Base-by-base conservation (phyloP, 768 basidiomycete species). In the Phylloporus sp. region DNA sequence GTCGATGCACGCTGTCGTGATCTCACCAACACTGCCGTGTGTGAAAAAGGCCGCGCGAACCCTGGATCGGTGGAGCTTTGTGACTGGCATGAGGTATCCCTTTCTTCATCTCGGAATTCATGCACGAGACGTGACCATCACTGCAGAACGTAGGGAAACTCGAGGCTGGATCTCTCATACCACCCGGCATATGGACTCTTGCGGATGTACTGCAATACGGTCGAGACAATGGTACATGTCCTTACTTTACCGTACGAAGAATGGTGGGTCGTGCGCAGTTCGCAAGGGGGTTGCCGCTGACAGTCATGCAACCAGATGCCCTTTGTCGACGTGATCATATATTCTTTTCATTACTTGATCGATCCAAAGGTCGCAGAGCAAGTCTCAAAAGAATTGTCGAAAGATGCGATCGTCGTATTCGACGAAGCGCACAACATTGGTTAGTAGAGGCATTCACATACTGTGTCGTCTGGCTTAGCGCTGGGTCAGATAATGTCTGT, bases 341-440 rank as follows among this genome's bases (percentile, higher is more conserved):
- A 97, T 67, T 99, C 97, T 18, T 99, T 98, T 71, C 97, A 99
- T 69, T 99, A 99, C 68, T 77, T 99, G 27, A 81, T 99, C 27
- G 97, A 99, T 72, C 97, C 97, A 2, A 99, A 99, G 71, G 95
- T 99, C 36, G 97, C 97, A 0, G 97, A 98, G 60, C 95, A 98
- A 72, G 97, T 99, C 13, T 98, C 97, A 2, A 95, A 92, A 64
- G 97, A 99, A 68, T 78, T 99, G 73, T 91, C 89, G 8, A 98
- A 97, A 63, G 97, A 99, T 67, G 88, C 93, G 27, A 99, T 99
- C 47, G 94, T 99, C 34, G 97, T 99, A 2, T 99, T 99, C 63
- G 97, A 99, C 63, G 97, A 99, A 66, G 97, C 97, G 15, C 97
- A 99, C 70, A 99, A 99, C 67, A 99, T 99, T 46, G 95, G 95